These are phyloP conservation scores for Penicillium cataractarum DNA, from an alignment of 495 filamentous ascomycete genomes.

Conservation along the genomic window DNA sequence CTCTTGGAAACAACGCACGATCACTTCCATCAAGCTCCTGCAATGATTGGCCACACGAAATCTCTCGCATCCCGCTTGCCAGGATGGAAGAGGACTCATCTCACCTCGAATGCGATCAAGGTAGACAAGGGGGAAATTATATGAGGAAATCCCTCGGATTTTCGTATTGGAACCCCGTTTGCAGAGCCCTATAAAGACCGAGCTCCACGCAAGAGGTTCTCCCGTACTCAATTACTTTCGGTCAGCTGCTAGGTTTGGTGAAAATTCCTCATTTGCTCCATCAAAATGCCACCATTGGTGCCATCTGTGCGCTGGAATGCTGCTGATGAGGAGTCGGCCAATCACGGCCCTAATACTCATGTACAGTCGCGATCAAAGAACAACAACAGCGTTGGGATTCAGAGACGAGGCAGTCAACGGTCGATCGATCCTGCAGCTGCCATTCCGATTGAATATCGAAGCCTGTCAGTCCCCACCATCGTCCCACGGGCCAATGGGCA, in stretches of 20 bases:
- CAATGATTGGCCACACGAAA: neutral
- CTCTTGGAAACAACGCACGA: neutral
- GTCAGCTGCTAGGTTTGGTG: neutral
- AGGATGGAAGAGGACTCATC: neutral
- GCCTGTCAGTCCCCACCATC: slow-evolving; percentile 35
- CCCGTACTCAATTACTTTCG: neutral
- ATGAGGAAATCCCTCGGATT: neutral
- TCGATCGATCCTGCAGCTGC: slow-evolving; percentile 17
- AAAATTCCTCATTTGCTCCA: neutral
- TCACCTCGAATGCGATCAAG: neutral
- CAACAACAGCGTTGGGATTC: neutral
- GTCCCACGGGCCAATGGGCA: neutral
- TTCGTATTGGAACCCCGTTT: neutral
- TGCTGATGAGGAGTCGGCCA: neutral
- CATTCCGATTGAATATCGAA: slow-evolving; percentile 32
- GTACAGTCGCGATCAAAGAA: neutral
- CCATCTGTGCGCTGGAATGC: neutral
- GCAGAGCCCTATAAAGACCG: neutral
- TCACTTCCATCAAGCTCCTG: neutral
- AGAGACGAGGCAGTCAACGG: neutral
- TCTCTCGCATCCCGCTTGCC: neutral
- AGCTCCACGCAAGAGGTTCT: neutral
- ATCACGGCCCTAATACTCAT: neutral
- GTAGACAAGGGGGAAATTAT: neutral
- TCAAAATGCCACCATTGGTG: neutral